These are phyloP conservation scores for Volvariella volvacea DNA, from an alignment of 1,284 basidiomycete species.

Conservation along the genomic window DNA sequence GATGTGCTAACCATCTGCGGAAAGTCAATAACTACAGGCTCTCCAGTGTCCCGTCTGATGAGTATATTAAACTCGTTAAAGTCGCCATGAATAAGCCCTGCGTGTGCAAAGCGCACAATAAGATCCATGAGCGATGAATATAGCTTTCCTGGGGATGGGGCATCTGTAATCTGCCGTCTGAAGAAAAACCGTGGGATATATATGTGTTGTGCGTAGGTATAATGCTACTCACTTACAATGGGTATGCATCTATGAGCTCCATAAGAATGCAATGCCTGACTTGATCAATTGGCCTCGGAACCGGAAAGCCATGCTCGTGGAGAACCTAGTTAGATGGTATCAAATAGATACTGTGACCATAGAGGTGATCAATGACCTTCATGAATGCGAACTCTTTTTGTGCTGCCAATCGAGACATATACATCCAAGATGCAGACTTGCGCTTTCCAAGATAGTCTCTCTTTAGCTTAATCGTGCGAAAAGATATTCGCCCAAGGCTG, in stretches of 20 bases:
- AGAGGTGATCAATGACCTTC: conserved; percentile 56
- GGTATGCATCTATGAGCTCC: conserved; percentile 93
- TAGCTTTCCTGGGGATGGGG: conserved; percentile 82
- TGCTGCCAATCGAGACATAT: conserved; percentile 94
- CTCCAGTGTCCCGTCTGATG: conserved; percentile 73
- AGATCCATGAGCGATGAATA: conserved; percentile 95
- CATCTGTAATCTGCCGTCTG: conserved; percentile 83
- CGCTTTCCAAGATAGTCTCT: conserved; percentile 96
- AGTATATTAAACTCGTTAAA: conserved; percentile 99
- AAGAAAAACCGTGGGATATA: conserved; percentile 4
- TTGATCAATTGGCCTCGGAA: conserved; percentile 92
- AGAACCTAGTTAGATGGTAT: conserved; percentile 54
- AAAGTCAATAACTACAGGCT: conserved; percentile 96
- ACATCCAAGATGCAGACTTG: conserved; percentile 98
- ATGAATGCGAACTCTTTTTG: conserved; percentile 99
- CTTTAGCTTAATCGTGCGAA: conserved; percentile 95
- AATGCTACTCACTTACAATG: conserved; percentile 57
- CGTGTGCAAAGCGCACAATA: conserved; percentile 89
- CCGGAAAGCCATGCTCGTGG: conserved; percentile 91
- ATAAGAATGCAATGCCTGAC: conserved; percentile 93
- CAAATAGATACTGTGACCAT: background rate
- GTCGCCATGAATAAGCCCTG: conserved; percentile 96
- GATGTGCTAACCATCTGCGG: conserved; percentile 99
- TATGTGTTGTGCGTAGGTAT: conserved; percentile 5
- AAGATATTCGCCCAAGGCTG: conserved; percentile 93